phyloP scores from a whole-genome alignment of 176 grass and related monocot genomes.

The Raddia guianensis region DNA sequence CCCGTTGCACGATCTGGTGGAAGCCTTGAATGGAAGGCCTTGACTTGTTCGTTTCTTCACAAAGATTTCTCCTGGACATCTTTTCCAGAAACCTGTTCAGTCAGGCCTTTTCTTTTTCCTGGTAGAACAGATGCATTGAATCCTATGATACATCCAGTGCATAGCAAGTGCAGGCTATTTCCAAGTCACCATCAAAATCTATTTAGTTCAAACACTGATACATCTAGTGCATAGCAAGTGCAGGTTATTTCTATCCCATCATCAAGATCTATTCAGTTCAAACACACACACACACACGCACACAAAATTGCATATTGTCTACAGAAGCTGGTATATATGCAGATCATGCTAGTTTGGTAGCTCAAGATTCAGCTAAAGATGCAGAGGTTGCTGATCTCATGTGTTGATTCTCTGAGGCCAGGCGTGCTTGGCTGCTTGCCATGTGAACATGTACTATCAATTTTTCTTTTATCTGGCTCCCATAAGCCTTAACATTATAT shows the following conservation, averaged over 20 bases:
- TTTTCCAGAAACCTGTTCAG: slow-evolving; percentile 28
- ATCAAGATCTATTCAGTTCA: not conserved
- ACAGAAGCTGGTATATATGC: not conserved
- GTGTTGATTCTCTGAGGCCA: slow-evolving; percentile 35
- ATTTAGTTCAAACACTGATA: too few relatives aligned
- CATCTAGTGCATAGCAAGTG: not conserved
- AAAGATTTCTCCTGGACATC: too few relatives aligned
- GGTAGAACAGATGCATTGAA: slow-evolving; percentile 11
- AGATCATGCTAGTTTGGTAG: slow-evolving; percentile 1
- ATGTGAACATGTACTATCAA: slow-evolving; percentile 47
- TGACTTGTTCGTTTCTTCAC: too few relatives aligned
- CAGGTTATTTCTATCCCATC: not conserved
- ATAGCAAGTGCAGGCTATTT: not conserved
- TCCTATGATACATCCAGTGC: not conserved
- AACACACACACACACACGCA: too few relatives aligned
- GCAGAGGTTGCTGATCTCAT: slow-evolving; percentile 28
- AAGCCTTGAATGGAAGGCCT: too few relatives aligned
- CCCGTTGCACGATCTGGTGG: too few relatives aligned
- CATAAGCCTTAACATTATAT: slow-evolving; percentile 14
- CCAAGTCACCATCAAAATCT: too few relatives aligned
- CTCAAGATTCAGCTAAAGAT: slow-evolving; percentile 39
- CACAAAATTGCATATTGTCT: not conserved
- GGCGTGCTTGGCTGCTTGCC: slow-evolving; percentile 35
- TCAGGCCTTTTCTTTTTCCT: not conserved
- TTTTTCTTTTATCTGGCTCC: slow-evolving; percentile 11